Conservation (phyloP, 2,329 filamentous ascomycete genomes). For the Aureobasidium musti region DNA sequence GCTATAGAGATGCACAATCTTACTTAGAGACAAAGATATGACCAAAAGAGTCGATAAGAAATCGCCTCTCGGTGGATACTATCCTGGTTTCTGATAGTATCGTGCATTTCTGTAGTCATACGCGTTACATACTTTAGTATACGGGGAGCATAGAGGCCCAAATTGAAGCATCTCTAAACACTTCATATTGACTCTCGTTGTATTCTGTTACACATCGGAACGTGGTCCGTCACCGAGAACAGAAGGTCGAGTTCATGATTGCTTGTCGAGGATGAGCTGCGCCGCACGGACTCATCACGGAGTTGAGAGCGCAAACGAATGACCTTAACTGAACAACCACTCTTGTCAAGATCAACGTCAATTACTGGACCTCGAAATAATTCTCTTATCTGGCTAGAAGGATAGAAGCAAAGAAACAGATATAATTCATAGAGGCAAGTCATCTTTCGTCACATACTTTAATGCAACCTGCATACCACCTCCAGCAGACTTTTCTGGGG, state of each 20-base stretch:
- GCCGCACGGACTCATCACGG: constrained; percentile 8
- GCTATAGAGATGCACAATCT: too few relatives aligned
- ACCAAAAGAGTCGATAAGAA: too few relatives aligned
- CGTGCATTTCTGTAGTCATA: too few relatives aligned
- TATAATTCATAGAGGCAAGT: background rate
- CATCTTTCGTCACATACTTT: background rate
- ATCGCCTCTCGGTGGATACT: too few relatives aligned
- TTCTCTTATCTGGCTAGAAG: too few relatives aligned
- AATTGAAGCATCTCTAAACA: background rate
- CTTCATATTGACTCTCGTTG: background rate
- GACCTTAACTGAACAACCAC: background rate
- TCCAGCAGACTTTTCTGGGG: constrained; percentile 1
- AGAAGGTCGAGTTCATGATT: background rate
- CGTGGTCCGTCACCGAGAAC: background rate
- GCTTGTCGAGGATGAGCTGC: background rate
- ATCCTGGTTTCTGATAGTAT: too few relatives aligned
- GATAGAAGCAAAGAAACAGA: too few relatives aligned
- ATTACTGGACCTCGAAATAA: background rate
- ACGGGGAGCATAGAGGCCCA: background rate
- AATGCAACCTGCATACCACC: background rate
- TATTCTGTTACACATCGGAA: background rate
- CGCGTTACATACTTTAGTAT: too few relatives aligned
- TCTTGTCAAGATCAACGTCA: background rate
- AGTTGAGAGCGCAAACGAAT: constrained; percentile 6
- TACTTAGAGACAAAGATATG: too few relatives aligned